phyloP scores from a whole-genome alignment of 768 basidiomycete genomes.

The Strobilomyces confusus region DNA sequence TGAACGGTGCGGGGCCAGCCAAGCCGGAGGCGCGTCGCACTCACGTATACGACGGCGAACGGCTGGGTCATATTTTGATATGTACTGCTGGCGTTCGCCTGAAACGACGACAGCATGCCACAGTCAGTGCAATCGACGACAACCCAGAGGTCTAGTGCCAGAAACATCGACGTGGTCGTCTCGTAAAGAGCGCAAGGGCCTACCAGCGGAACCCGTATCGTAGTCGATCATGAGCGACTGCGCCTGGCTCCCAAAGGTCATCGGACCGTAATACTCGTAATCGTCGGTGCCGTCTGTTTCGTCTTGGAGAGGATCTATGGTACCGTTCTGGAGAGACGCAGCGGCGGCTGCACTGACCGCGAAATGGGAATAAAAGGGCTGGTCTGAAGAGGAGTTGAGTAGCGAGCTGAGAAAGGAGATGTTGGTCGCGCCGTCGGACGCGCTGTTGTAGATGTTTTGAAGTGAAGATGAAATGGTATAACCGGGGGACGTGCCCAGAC shows the following conservation, averaged over 20 bases:
- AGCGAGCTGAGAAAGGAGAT: neutral
- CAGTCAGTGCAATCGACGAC: slow-evolving; percentile 40
- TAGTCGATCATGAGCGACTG: slow-evolving; percentile 55
- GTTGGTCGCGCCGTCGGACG: slow-evolving; percentile 19
- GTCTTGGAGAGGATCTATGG: slow-evolving; percentile 34
- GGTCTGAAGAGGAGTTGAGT: neutral
- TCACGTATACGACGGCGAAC: slow-evolving; percentile 46
- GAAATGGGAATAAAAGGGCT: neutral
- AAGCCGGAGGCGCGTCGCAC: slow-evolving; percentile 10
- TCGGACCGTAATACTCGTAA: slow-evolving; percentile 41
- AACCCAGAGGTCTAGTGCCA: slow-evolving; percentile 58
- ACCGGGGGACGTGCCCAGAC: slow-evolving; percentile 2
- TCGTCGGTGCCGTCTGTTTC: slow-evolving; percentile 38
- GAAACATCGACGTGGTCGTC: no score
- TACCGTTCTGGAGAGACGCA: neutral
- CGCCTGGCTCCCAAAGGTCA: slow-evolving; percentile 51
- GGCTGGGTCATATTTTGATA: slow-evolving; percentile 29
- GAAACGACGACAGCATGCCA: slow-evolving; percentile 34
- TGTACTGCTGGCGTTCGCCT: slow-evolving; percentile 38
- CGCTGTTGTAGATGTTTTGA: slow-evolving; percentile 12
- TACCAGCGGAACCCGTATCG: slow-evolving; percentile 56
- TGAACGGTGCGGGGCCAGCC: neutral
- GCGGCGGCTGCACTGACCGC: neutral
- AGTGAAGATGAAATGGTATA: slow-evolving; percentile 14
- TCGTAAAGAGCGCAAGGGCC: neutral